Conservation (phyloP, 2,329 filamentous ascomycete species). For the Nakataea oryzae region DNA sequence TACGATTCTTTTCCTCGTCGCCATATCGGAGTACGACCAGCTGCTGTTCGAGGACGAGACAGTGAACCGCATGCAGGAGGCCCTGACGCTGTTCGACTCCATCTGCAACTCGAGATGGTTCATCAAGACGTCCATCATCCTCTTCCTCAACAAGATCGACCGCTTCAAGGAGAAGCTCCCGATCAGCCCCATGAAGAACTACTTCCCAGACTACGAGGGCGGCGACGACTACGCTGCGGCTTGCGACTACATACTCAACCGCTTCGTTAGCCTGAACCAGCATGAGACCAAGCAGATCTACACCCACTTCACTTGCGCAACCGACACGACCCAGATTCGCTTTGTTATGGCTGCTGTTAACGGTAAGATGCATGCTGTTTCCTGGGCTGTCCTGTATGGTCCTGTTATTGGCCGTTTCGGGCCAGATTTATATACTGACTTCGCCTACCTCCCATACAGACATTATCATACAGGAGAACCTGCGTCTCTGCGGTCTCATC, state of each 20-base stretch:
- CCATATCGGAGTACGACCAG: slow-evolving; percentile 96
- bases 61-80: slow-evolving; percentile 89
- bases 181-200: slow-evolving; percentile 75
- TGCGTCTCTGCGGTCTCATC: slow-evolving; percentile 40
- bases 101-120: slow-evolving; percentile 88
- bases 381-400: neutral
- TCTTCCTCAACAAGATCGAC: slow-evolving; percentile 88
- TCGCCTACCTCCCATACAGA: slow-evolving; percentile 39
- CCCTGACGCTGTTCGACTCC: slow-evolving; percentile 75
- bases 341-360: slow-evolving; percentile 99
- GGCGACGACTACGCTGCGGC: slow-evolving; percentile 92
- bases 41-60: slow-evolving; percentile 93
- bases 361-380: slow-evolving; percentile 44
- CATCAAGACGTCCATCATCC: slow-evolving; percentile 79
- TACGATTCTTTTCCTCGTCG: slow-evolving; percentile 90
- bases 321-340: slow-evolving; percentile 95
- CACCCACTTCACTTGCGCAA: slow-evolving; percentile 98
- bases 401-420: neutral
- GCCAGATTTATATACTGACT: slow-evolving; percentile 27
- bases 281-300: slow-evolving; percentile 99
- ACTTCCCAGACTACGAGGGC: slow-evolving; percentile 87
- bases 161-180: slow-evolving; percentile 79
- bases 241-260: slow-evolving; percentile 97
- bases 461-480: slow-evolving; percentile 99
- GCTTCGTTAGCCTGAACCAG: slow-evolving; percentile 92